A percentile compares a stretch with the other conserved stretches of the same genome.
Evolutionary conservation across 1,284 basidiomycete species (phyloP).

Genomic region (Ustilago loliicola): DNA sequence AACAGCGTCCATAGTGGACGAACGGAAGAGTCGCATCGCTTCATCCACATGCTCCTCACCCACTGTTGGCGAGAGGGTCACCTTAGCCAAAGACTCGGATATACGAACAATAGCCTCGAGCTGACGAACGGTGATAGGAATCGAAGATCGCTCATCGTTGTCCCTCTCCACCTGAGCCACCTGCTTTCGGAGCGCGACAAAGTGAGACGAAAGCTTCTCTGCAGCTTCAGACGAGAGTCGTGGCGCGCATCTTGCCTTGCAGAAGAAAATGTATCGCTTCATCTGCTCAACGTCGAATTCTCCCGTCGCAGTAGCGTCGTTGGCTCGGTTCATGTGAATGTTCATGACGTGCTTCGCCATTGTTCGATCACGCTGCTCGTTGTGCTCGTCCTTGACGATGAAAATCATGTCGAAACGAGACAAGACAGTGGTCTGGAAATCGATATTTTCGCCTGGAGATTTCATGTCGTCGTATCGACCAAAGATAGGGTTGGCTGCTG

Average conservation of each 20-base stretch:
- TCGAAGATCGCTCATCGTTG: constrained; percentile 96
- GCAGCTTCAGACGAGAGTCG: constrained; percentile 91
- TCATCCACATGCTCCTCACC: constrained; percentile 96
- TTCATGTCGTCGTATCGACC: constrained; percentile 98
- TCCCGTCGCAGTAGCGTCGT: constrained; percentile 75
- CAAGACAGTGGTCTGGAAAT: constrained; percentile 98
- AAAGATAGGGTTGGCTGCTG: constrained; percentile 98
- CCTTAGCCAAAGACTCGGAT: constrained; percentile 94
- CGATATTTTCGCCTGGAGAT: constrained; percentile 97
- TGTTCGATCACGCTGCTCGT: constrained; percentile 90
- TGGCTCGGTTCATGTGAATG: constrained; percentile 93
- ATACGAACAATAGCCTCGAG: constrained; percentile 99
- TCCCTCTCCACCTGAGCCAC: constrained; percentile 96
- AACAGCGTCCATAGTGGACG: constrained; percentile 99
- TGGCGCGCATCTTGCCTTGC: constrained; percentile 96
- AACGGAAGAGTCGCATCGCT: constrained; percentile 97
- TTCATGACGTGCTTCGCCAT: constrained; percentile 99
- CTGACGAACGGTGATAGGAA: constrained; percentile 98
- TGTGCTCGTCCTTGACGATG: constrained; percentile 98
- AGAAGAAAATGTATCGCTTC: constrained; percentile 97
- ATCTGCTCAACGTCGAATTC: constrained; percentile 98
- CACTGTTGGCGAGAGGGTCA: constrained; percentile 88
- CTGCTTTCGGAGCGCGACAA: constrained; percentile 92
- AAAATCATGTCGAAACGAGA: constrained; percentile 99
- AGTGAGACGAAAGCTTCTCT: constrained; percentile 97